Percentiles rank a stretch among this genome's conserved stretches.
Conservation (phyloP, 176 grass and related monocot genomes). For the Eragrostis nindensis region DNA sequence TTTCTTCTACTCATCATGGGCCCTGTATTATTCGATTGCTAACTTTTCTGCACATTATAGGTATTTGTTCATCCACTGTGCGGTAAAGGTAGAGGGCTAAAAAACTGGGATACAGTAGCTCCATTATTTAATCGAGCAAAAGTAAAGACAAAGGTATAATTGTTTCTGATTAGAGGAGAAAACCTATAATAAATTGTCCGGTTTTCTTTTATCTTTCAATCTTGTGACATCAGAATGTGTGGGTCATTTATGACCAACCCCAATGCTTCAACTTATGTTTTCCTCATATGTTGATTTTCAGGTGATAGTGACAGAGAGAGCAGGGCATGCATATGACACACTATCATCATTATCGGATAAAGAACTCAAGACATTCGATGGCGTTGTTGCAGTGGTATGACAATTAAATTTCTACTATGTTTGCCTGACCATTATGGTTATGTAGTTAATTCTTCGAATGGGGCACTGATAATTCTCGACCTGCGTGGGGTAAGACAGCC, state of each 20-base stretch:
- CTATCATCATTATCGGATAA: constrained; percentile 72
- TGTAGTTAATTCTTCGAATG: constrained; percentile 1
- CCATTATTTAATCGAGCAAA: constrained; percentile 80
- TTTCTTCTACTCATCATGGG: constrained; percentile 18
- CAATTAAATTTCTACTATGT: constrained; percentile 29
- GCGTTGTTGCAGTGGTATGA: constrained; percentile 87
- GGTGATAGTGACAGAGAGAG: constrained; percentile 84
- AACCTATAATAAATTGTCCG: neutral
- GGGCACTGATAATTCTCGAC: neutral
- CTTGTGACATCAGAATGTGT: constrained; percentile 15
- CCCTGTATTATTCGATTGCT: constrained; percentile 7
- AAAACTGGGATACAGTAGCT: constrained; percentile 76
- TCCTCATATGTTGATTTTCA: constrained; percentile 41
- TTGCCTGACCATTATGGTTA: neutral
- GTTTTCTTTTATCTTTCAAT: constrained; percentile 12
- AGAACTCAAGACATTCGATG: constrained; percentile 81
- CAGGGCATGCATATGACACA: constrained; percentile 79
- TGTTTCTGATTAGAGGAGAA: constrained; percentile 21
- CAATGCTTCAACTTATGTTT: constrained; percentile 21
- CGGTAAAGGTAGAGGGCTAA: constrained; percentile 80
- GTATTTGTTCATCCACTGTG: constrained; percentile 95
- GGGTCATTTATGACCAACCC: neutral
- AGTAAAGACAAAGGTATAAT: constrained; percentile 74
- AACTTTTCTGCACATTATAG: constrained; percentile 43
- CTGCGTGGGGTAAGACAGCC: too few relatives aligned